Base-by-base conservation (phyloP, 2,329 filamentous ascomycete genomes). In the Cucurbitaria berberidis region DNA sequence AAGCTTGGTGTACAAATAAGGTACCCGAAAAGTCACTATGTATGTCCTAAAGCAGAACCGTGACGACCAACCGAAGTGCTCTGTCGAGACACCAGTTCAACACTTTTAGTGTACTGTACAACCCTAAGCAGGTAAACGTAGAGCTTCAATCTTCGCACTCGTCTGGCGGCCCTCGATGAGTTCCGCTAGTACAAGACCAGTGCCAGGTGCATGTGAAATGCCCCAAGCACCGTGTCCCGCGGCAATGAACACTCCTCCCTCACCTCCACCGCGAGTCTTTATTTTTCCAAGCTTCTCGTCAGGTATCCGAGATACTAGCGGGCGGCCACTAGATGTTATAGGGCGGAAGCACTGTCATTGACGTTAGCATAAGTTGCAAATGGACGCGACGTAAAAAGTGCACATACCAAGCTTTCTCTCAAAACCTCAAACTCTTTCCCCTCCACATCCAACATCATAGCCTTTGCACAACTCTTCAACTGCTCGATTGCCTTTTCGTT, bases 151-250 rank as follows among this genome's bases (percentile, higher is more conserved):
- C 75, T 89, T 84, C 1, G 82, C 86, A 57, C 84, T 88, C 45
- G 82, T 74, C 55, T 75, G 70, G 55, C 79, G 75, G 1, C 85
- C 86, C 62, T 84, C 80, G 36, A 90, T 80, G 81, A 92, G 80
- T 75, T 92, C 89, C 10, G 87, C 82, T 76, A 92, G 77, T 5
- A 90, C 84, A 60, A 83, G 82, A 0, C 89, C 90, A 0, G 88
- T 92, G 1, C 89, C 89, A 26, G 90, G 74, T 15, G 70, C 71
- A 48, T 77, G 76, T 30, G 75, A 76, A 16, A 80, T 75, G 29
- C 89, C 89, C 89, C 89, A 93, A 0, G 89, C 87, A 0, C 89
- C 89, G 77, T 93, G 89, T 0, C 90, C 89, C 3, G 86, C 80
- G 1, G 87, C 86, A 32, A 92, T 71, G 68, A 84, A 93, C 0